These are phyloP conservation scores for Anthracocystis setariae DNA, from an alignment of 1,284 basidiomycete genomes.

Conservation along the genomic window DNA sequence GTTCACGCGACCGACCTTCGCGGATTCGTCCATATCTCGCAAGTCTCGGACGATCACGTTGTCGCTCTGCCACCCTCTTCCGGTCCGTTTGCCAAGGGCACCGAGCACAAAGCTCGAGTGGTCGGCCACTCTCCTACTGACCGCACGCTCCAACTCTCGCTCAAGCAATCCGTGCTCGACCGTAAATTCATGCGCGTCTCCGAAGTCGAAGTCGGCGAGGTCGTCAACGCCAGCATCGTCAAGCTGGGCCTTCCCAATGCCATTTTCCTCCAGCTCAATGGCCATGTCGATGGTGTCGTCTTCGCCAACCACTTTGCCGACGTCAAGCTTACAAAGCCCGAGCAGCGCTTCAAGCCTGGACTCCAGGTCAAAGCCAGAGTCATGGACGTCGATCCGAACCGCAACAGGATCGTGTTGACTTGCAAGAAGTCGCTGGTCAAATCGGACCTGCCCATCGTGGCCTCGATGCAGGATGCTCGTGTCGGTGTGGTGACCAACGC, in stretches of 20 bases:
- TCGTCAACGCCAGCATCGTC: slow-evolving; percentile 54
- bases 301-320: slow-evolving; percentile 92
- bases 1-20: slow-evolving; percentile 47
- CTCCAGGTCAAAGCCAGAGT: slow-evolving; percentile 86
- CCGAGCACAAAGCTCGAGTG: slow-evolving; percentile 82
- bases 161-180: slow-evolving; percentile 83
- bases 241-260: slow-evolving; percentile 55
- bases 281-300: slow-evolving; percentile 79
- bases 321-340: slow-evolving; percentile 78
- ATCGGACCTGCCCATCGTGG: slow-evolving; percentile 73
- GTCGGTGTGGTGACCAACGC: slow-evolving; percentile 82
- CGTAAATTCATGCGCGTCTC: slow-evolving; percentile 86
- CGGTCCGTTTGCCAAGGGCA: slow-evolving; percentile 57
- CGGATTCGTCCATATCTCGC: slow-evolving; percentile 76
- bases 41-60: slow-evolving; percentile 89
- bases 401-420: slow-evolving; percentile 85
- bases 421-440: slow-evolving; percentile 91
- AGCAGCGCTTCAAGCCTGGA: slow-evolving; percentile 87
- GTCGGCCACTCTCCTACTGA: slow-evolving; percentile 88
- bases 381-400: slow-evolving; percentile 83
- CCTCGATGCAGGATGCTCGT: slow-evolving; percentile 76
- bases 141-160: slow-evolving; percentile 84
- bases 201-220: slow-evolving; percentile 73
- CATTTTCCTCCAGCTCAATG: slow-evolving; percentile 64
- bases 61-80: slow-evolving; percentile 75